phyloP scores from a whole-genome alignment of 148 eudicot species.

The Talinum fruticosum region DNA sequence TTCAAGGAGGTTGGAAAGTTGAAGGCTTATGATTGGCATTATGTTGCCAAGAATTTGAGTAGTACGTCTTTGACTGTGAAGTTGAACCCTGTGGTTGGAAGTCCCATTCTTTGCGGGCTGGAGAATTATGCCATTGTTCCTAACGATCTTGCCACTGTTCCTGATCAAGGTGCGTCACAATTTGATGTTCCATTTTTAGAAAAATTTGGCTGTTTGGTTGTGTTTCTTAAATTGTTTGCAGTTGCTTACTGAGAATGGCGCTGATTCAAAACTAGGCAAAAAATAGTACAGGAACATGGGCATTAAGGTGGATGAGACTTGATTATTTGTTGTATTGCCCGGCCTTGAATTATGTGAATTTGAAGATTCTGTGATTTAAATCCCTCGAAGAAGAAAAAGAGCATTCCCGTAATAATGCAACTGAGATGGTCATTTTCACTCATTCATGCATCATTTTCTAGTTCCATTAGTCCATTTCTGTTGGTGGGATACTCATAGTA shows the following conservation, averaged over 20 bases:
- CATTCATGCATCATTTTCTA: no score
- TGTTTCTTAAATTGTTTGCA: not conserved
- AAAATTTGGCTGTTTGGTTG: not conserved
- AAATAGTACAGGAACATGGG: not conserved
- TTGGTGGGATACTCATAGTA: not conserved
- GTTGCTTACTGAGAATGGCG: not conserved
- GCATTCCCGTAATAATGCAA: not conserved
- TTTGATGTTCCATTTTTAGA: not conserved
- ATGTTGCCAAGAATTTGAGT: conserved; percentile 71
- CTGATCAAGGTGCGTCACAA: conserved; percentile 68
- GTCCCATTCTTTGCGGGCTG: conserved; percentile 74
- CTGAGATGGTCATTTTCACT: not conserved
- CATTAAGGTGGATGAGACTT: not conserved
- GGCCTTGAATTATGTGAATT: not conserved
- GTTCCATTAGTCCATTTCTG: no score
- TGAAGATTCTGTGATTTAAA: not conserved
- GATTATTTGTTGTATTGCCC: not conserved
- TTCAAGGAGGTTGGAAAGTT: conserved; percentile 70
- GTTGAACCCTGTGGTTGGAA: conserved; percentile 63
- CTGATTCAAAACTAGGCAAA: not conserved
- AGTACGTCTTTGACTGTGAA: conserved; percentile 58
- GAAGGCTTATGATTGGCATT: conserved; percentile 69
- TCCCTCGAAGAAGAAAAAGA: no score
- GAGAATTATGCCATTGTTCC: conserved; percentile 97
- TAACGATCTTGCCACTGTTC: conserved; percentile 72